A percentile compares a stretch with the other conserved stretches of the same genome.
Conservation (phyloP, 352 stramenopile species). For the Phytophthora fragariaefolia region DNA sequence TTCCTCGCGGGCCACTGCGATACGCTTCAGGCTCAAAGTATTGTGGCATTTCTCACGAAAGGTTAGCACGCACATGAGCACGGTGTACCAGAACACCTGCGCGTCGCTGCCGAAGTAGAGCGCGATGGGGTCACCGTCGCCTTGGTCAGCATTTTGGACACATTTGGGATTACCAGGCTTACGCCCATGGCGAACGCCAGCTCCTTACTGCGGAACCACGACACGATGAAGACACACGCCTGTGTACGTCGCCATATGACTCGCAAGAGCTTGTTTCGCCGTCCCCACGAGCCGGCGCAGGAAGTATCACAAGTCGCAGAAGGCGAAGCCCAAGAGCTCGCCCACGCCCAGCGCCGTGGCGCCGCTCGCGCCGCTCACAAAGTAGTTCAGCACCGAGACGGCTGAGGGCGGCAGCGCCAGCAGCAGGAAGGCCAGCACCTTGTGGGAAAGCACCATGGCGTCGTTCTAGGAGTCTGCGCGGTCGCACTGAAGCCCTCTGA, state of each 20-base stretch:
- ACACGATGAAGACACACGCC: conserved; percentile 77
- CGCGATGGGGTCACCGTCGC: conserved; percentile 57
- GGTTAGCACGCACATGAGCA: conserved; percentile 46
- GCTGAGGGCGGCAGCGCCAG: conserved; percentile 47
- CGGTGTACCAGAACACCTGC: not conserved
- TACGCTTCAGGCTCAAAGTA: conserved; percentile 28
- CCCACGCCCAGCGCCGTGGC: too few relatives aligned
- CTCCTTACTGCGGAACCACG: conserved; percentile 59
- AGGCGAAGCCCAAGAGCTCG: too few relatives aligned
- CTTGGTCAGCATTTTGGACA: conserved; percentile 50
- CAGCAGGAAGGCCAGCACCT: conserved; percentile 57
- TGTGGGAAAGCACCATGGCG: conserved; percentile 38
- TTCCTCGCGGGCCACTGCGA: not conserved
- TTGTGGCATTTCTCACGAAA: conserved; percentile 67
- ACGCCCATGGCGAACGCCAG: not conserved
- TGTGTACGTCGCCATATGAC: too few relatives aligned
- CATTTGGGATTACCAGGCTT: not conserved
- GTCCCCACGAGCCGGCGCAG: too few relatives aligned
- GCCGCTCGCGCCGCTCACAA: conserved; percentile 57
- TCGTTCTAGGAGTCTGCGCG: too few relatives aligned
- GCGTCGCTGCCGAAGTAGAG: not conserved
- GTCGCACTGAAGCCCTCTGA: too few relatives aligned
- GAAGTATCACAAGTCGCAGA: too few relatives aligned
- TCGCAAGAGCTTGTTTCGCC: too few relatives aligned
- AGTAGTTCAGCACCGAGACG: conserved; percentile 43